phyloP scores from a whole-genome alignment of 139 green algal genomes.

The Chloropicon primus region DNA sequence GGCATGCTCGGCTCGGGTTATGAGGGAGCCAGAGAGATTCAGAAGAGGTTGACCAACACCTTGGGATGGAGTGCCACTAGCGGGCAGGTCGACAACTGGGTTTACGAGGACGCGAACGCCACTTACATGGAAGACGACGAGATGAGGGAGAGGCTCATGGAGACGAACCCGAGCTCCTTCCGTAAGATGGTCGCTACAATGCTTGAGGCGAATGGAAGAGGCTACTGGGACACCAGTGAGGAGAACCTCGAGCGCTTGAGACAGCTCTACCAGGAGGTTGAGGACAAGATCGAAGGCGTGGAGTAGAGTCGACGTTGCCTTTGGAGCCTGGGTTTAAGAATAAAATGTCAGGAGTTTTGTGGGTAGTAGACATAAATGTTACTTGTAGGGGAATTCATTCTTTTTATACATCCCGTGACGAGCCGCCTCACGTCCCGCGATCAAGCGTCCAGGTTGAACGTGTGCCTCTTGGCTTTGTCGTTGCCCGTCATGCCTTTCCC shows the following conservation, averaged over 20 bases:
- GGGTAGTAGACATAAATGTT: too few species aligned
- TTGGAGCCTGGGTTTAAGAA: too few species aligned
- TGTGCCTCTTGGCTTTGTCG: not conserved
- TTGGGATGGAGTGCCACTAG: slow-evolving; percentile 94
- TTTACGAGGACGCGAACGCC: slow-evolving; percentile 96
- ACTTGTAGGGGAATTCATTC: too few species aligned
- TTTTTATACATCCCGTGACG: too few species aligned
- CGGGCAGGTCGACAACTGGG: slow-evolving; percentile 94
- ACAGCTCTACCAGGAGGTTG: slow-evolving; percentile 73
- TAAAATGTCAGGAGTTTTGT: too few species aligned
- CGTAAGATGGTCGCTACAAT: slow-evolving; percentile 88
- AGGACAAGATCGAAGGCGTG: slow-evolving; percentile 98
- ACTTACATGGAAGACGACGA: slow-evolving; percentile 94
- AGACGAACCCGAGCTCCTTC: slow-evolving; percentile 95
- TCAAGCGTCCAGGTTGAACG: not conserved
- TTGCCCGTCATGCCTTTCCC: slow-evolving; percentile 29
- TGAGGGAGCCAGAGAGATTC: slow-evolving; percentile 97
- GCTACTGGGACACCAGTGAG: slow-evolving; percentile 73
- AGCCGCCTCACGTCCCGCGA: too few species aligned
- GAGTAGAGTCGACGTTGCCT: slow-evolving; percentile 41
- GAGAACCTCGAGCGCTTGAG: slow-evolving; percentile 87
- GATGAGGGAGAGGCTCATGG: slow-evolving; percentile 89
- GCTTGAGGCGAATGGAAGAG: slow-evolving; percentile 94
- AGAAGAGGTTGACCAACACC: slow-evolving; percentile 99
- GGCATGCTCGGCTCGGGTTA: slow-evolving; percentile 90